Evolutionary conservation across 306 rosid genomes (phyloP), one percentile per base, ranked within the genome.

Genomic region (Albizia julibrissin): DNA sequence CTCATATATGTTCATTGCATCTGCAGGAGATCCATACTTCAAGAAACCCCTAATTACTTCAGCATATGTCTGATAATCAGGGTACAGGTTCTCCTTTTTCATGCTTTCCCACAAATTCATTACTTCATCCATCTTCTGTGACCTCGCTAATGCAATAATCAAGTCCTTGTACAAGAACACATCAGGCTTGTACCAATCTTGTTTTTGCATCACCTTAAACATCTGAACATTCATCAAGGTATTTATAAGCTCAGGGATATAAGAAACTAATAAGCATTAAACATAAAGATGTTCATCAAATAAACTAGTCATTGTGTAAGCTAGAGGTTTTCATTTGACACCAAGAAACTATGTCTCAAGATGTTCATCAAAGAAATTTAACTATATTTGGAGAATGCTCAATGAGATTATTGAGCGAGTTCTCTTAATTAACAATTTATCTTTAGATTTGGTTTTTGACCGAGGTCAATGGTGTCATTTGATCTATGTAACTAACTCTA

Each of bases 1-100:
- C 84, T 95, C 98, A 2, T 87, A 95, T 70, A 95, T 27, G 71
- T 92, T 93, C 99, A 95, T 93, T 10, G 99, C 98, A 87, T 95
- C 99, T 1, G 94, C 94, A 44, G 96, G 97, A 79, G 94, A 93
- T 79, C 97, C 98, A 69, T 76, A 79, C 72, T 85, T 92, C 91
- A 95, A 86, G 89, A 95, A 95, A 29, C 99, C 98, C 88, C 94
- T 88, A 65, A 95, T 93, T 80, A 95, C 92, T 86, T 93, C 99
- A 6, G 97, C 84, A 72, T 91, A 92, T 22, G 98, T 88, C 88
- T 92, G 98, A 52, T 93, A 90, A 85, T 95, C 99, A 21, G 96
- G 96, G 83, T 86, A 90, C 27, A 90, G 65, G 49, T 88, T 81
- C 79, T 89, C 99, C 83, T 88, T 86, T 84, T 80, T 92, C 97